Base-by-base conservation (phyloP, 495 filamentous ascomycete species). In the Margaritispora aquatica region DNA sequence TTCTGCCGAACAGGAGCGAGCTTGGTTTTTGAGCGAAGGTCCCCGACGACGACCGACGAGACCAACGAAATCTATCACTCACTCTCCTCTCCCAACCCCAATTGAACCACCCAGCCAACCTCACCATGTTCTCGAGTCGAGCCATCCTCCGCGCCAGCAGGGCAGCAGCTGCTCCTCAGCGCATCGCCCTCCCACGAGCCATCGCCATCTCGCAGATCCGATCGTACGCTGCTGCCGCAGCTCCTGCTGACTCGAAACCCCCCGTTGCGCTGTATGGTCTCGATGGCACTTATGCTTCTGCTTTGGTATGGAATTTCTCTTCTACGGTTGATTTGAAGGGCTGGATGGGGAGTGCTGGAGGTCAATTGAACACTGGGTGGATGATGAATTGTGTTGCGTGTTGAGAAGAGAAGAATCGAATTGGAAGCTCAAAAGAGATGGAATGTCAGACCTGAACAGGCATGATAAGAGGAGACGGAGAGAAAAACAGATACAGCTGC, bases 241-340 rank as follows among this genome's bases (percentile, higher is more conserved):
- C 82, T 57, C 79, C 89, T 61, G 74, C 81, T 69, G 82, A 85
- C 50, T 76, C 85, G 69, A 92, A 88, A 80, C 85, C 92, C 62
- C 94, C 94, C 54, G 81, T 97, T 70, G 83, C 92, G 56, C 80
- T 98, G 63, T 98, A 89, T 76, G 94, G 94, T 61, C 80, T 98
- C 76, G 94, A 97, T 74, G 94, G 94, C 68, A 97, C 93, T 70
- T 98, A 98, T 79, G 95, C 94, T 69, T 89, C 85, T 80, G 94
- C 94, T 79, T 80, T 98, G 85, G 94, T 98, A 90, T 85, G 75
- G 62, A 19, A 21, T n/a, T 21, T 17, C 24, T 29, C 20, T 34
- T 55, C 50, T 38, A 54, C 34, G 21, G 2, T 23, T 21, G 2
- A 10, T 1, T 26, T 21, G 41, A 49, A 48, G 55, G 56, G 17